Evolutionary conservation across 2,329 filamentous ascomycete species (phyloP).

Genomic region (Boeremia lycopersici): DNA sequence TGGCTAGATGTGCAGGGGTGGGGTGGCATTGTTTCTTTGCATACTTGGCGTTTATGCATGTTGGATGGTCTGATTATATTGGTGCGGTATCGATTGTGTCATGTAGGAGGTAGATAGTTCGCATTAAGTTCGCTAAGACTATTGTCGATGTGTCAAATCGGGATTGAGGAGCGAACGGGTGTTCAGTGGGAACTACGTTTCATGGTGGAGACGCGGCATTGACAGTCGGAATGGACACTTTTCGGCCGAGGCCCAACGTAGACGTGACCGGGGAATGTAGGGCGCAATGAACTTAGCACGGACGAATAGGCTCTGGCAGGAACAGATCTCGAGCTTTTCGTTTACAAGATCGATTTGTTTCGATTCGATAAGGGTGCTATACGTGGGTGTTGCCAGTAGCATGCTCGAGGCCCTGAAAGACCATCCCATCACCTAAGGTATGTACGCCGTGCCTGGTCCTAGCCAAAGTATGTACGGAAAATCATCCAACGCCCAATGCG

Average conservation of each 20-base stretch:
- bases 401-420: constrained; percentile 15
- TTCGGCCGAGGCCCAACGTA: not conserved
- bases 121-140: not conserved
- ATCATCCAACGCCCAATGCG: constrained; percentile 8
- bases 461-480: not conserved
- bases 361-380: not conserved
- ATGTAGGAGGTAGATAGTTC: constrained; percentile 16
- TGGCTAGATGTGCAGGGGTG: not conserved
- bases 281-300: not conserved
- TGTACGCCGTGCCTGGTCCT: not conserved
- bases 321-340: not conserved
- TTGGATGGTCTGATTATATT: not conserved
- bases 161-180: constrained; percentile 4
- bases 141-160: constrained; percentile 12
- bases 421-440: constrained; percentile 1
- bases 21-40: not conserved
- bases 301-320: not conserved
- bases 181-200: constrained; percentile 13
- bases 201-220: constrained; percentile 3
- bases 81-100: constrained; percentile 22
- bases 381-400: constrained; percentile 4
- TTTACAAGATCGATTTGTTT: not conserved
- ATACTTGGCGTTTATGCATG: constrained; percentile 26
- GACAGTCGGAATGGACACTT: not conserved
- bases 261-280: too few species aligned